A percentile compares a stretch with the other conserved stretches of the same genome.
Evolutionary conservation across 768 basidiomycete species (phyloP).

Genomic region (Pleurotus ostreatus): DNA sequence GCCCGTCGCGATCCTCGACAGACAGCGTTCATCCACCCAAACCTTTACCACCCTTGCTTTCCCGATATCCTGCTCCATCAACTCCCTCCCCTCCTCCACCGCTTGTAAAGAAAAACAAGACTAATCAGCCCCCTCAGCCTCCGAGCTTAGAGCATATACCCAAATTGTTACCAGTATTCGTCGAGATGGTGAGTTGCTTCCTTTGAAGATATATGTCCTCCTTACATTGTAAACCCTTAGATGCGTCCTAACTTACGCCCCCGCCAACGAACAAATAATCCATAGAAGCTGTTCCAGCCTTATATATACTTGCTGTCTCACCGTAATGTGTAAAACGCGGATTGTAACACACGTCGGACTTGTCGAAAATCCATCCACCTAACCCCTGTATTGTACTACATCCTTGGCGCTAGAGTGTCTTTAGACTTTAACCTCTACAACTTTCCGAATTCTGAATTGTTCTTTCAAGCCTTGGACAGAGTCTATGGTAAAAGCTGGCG

Average conservation of each 20-base stretch:
- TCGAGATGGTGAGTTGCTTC: conserved; percentile 72
- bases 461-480: no score
- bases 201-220: not conserved
- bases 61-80: not conserved
- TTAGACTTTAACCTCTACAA: no score
- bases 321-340: no score
- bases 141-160: conserved; percentile 79
- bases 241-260: conserved; percentile 40
- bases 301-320: no score
- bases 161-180: conserved; percentile 82
- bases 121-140: conserved; percentile 45
- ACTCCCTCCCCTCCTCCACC: conserved; percentile 13
- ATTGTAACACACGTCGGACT: no score
- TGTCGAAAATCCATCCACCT: no score
- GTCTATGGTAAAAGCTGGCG: no score
- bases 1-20: conserved; percentile 20
- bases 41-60: not conserved
- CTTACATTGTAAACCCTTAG: conserved; percentile 17
- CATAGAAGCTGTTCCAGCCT: not conserved
- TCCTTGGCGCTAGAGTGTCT: no score
- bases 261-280: conserved; percentile 15
- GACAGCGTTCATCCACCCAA: conserved; percentile 8
- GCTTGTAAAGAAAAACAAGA: conserved; percentile 39
- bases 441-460: no score
- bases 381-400: no score